Percentiles rank a stretch among this genome's conserved stretches.
phyloP scores from a whole-genome alignment of 2,329 filamentous ascomycete species.

The Penicillium sp. region DNA sequence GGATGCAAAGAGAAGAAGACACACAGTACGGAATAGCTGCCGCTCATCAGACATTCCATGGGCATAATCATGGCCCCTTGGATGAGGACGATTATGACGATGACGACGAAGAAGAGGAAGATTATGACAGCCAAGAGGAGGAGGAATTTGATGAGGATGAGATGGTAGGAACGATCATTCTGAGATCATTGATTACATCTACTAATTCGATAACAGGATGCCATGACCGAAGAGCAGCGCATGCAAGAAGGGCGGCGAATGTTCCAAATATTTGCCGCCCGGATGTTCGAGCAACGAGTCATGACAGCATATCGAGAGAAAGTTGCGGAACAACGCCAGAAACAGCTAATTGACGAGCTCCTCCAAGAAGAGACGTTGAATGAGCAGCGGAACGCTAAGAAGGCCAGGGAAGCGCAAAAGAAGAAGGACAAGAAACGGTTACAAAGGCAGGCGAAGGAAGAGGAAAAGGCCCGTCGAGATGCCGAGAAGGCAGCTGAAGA shows the following conservation, averaged over 20 bases:
- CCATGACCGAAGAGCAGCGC: constrained; percentile 96
- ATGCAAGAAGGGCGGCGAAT: constrained; percentile 98
- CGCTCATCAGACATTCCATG: constrained; percentile 60
- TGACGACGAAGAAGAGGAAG: constrained; percentile 69
- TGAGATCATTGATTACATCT: not conserved
- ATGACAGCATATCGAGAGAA: constrained; percentile 97
- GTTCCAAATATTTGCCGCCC: constrained; percentile 98
- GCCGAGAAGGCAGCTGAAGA: constrained; percentile 89
- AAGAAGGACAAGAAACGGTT: constrained; percentile 90
- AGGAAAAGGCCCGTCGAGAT: constrained; percentile 84
- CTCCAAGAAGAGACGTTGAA: constrained; percentile 79
- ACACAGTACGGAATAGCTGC: constrained; percentile 68
- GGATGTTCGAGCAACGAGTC: constrained; percentile 98
- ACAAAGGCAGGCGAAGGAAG: constrained; percentile 85
- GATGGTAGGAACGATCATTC: constrained; percentile 51
- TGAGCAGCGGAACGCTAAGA: constrained; percentile 83
- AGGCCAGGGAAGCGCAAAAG: constrained; percentile 89
- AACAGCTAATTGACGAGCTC: constrained; percentile 86
- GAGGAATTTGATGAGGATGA: constrained; percentile 68
- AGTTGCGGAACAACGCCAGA: constrained; percentile 87
- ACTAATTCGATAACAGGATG: constrained; percentile 64
- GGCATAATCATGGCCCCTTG: constrained; percentile 74
- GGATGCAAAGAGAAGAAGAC: constrained; percentile 96
- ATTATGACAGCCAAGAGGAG: constrained; percentile 63
- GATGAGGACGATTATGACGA: constrained; percentile 74